Base-by-base conservation (phyloP, 106 monocot genomes). In the Allium cepa region DNA sequence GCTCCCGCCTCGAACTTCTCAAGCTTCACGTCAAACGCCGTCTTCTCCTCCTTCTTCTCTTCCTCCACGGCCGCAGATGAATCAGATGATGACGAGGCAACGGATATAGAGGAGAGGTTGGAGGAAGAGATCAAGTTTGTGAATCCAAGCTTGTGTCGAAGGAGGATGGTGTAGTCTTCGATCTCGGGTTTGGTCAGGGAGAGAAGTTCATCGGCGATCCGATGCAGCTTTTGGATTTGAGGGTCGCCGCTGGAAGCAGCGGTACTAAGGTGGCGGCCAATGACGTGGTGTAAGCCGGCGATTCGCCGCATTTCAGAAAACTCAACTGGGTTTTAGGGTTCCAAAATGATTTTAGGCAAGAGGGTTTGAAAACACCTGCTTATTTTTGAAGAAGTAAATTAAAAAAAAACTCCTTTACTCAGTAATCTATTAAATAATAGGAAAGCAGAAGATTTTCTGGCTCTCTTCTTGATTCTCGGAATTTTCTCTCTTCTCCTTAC, bases 1-100 rank as follows among this genome's bases (percentile, higher is more conserved):
- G 95, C 76, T 52, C 83, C 80, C 1, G 88, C 81, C 8, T 91
- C 95, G 66, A 91, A 96, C 75, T 88, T 91, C 72, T 96, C 95
- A 50, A 96, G 63, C 73, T 86, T 96, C 11, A 96, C 64, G 50
- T 96, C 95, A 71, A 96, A 96, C 46, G 83, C 83, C 48, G 80
- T 88, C 90, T 99, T 99, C 76, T 82, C 89, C 79, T 76, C 73
- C 63, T 63, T 73, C 72, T 62, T 81, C 55, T 70, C 81, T 48
- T 73, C 85, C 12, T 51, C 75, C 0, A 46, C 63, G 7, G 71
- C 26, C 1, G 60, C 76, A 0, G 72, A 27, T 26, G 65, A 66
- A 2, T 59, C 63, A 8, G 55, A 64, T 7, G 50, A n/a, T 17
- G 47, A 53, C 51, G 72, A 16, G 10, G 67, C 7, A 56, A 51